Evolutionary conservation across 305 asterid species (phyloP).

Genomic region (Fraxinus latifolia): DNA sequence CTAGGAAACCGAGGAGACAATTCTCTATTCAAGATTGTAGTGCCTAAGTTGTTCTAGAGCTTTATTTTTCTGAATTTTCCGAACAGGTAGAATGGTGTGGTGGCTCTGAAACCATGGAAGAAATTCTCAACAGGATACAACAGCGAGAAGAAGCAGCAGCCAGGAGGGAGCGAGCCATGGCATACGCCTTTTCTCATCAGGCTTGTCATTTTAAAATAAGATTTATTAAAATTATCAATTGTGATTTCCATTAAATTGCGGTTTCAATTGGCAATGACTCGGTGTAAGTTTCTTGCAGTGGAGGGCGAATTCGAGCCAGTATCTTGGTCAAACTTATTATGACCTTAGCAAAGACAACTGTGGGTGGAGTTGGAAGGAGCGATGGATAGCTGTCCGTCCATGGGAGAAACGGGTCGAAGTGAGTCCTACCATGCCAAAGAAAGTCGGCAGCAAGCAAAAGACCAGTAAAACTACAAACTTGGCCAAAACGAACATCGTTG

Average conservation of each 20-base stretch:
- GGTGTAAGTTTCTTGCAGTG: constrained; percentile 40
- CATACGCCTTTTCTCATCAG: constrained; percentile 84
- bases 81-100: constrained; percentile 73
- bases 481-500: constrained; percentile 29
- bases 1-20: not conserved
- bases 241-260: not conserved
- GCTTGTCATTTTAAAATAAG: constrained; percentile 27
- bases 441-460: constrained; percentile 32
- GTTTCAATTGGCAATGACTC: not conserved
- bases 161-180: constrained; percentile 71
- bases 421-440: constrained; percentile 33
- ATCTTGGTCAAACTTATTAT: constrained; percentile 73
- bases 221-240: not conserved
- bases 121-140: constrained; percentile 60
- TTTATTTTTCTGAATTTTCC: not conserved
- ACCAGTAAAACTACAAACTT: constrained; percentile 25
- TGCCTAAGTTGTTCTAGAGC: not conserved
- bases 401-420: constrained; percentile 65
- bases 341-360: constrained; percentile 72
- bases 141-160: constrained; percentile 66
- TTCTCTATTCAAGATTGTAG: not conserved
- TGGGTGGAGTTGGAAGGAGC: constrained; percentile 92
- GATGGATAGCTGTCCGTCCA: constrained; percentile 80
- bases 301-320: constrained; percentile 63
- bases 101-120: constrained; percentile 78